phyloP scores from a whole-genome alignment of 1,284 basidiomycete species.

The Schizopora paradoxa region DNA sequence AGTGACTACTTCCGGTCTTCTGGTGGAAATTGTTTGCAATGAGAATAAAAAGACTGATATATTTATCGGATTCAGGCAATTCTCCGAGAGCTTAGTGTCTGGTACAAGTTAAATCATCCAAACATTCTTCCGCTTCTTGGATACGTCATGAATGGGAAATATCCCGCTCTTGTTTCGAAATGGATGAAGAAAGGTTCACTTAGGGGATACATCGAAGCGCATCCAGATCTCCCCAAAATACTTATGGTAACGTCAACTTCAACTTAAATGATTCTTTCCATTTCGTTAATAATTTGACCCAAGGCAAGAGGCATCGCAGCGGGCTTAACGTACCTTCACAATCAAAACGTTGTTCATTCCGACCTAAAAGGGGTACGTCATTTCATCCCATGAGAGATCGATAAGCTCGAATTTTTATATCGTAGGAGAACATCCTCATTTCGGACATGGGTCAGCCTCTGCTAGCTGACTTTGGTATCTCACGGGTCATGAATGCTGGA shows the following conservation, averaged over 20 bases:
- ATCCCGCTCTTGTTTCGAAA: conserved; percentile 11
- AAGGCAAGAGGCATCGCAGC: conserved; percentile 5
- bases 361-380: conserved; percentile 9
- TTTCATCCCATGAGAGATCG: too few species aligned
- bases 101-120: conserved; percentile 12
- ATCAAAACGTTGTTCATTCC: conserved; percentile 5
- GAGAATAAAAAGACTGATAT: too few species aligned
- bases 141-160: conserved; percentile 10
- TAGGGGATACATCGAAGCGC: background rate
- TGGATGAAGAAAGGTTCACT: conserved; percentile 13
- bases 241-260: conserved; percentile 3
- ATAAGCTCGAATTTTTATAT: too few species aligned
- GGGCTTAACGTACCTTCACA: conserved; percentile 8
- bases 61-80: too few species aligned
- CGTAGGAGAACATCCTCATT: conserved; percentile 15
- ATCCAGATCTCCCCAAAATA: background rate
- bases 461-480: conserved; percentile 13
- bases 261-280: background rate
- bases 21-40: too few species aligned
- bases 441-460: conserved; percentile 4
- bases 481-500: conserved; percentile 3
- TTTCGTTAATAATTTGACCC: background rate
- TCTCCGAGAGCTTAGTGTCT: conserved; percentile 9
- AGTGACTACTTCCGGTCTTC: too few species aligned
- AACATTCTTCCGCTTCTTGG: conserved; percentile 16